Percentiles rank a stretch among this genome's conserved stretches.
Conservation (phyloP, 75 land plant species). For the Picea glauca region DNA sequence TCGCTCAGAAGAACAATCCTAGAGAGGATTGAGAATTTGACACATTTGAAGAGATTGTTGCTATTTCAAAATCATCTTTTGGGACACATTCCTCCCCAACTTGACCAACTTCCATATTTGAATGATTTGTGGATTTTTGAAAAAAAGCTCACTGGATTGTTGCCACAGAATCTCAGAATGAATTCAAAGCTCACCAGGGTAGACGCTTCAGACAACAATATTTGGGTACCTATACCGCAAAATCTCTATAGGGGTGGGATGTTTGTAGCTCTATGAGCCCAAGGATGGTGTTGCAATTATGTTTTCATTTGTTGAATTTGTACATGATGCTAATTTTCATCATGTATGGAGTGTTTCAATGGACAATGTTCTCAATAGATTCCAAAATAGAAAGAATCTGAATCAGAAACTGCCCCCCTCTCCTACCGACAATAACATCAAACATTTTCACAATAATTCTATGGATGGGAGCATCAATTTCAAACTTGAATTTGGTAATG, state of each 20-base stretch:
- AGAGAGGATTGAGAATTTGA: constrained; percentile 16
- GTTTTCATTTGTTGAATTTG: too few species aligned
- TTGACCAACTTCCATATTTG: constrained; percentile 19
- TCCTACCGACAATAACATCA: constrained; percentile 14
- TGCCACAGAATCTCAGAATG: constrained; percentile 13
- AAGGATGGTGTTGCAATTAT: too few species aligned
- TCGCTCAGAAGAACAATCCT: constrained; percentile 26
- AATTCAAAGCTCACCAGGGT: background rate
- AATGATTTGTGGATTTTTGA: constrained; percentile 16
- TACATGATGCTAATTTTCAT: background rate
- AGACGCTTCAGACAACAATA: background rate
- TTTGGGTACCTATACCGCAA: background rate
- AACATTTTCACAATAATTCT: constrained; percentile 25
- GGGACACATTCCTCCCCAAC: constrained; percentile 19
- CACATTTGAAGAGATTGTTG: constrained; percentile 8
- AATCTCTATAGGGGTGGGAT: background rate
- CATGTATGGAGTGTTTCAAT: constrained; percentile 72
- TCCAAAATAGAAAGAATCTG: constrained; percentile 28
- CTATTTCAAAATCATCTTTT: constrained; percentile 13
- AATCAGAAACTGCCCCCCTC: constrained; percentile 34
- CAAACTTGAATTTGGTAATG: constrained; percentile 15
- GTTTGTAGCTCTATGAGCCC: background rate
- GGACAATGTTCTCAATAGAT: constrained; percentile 62
- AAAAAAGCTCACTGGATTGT: constrained; percentile 26
- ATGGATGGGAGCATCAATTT: constrained; percentile 27